A percentile compares a stretch with the other conserved stretches of the same genome.
These are phyloP conservation scores for Galeopsis tetrahit DNA, from an alignment of 257 asterid species.

Conservation along the genomic window DNA sequence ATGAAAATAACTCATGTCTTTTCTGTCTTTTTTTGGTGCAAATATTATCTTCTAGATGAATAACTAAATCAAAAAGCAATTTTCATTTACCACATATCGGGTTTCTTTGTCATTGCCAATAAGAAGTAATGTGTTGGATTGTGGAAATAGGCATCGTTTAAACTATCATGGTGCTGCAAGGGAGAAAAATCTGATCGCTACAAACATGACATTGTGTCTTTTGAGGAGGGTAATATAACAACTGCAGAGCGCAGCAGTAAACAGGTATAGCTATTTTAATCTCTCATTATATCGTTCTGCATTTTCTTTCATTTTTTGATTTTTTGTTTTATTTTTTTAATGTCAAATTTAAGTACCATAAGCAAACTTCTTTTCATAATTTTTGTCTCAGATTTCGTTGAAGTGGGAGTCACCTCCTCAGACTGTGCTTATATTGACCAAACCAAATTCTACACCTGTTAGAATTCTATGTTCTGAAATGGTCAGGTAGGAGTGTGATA, in stretches of 20 bases:
- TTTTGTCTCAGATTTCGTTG: constrained; percentile 69
- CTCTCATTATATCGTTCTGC: constrained; percentile 12
- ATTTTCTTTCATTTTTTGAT: background rate
- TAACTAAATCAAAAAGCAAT: background rate
- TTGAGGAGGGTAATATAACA: constrained; percentile 92
- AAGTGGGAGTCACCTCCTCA: constrained; percentile 93
- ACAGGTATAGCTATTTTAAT: constrained; percentile 58
- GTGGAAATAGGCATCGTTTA: constrained; percentile 81
- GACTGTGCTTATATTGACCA: constrained; percentile 81
- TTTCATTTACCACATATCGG: constrained; percentile 17
- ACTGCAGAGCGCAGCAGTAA: constrained; percentile 95
- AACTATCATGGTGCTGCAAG: constrained; percentile 91
- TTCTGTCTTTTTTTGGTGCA: constrained; percentile 6
- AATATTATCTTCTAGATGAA: background rate
- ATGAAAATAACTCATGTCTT: background rate
- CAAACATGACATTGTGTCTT: constrained; percentile 92
- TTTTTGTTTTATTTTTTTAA: background rate
- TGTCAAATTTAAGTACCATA: background rate
- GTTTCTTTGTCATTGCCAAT: background rate
- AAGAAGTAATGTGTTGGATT: constrained; percentile 30
- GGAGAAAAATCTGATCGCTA: constrained; percentile 90
- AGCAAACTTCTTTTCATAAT: constrained; percentile 3
- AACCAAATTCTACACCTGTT: constrained; percentile 85
- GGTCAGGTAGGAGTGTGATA: constrained; percentile 66
- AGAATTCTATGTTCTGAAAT: constrained; percentile 68